These are phyloP conservation scores for Starmera caribaea DNA, from an alignment of 805 yeast genomes.

Conservation along the genomic window DNA sequence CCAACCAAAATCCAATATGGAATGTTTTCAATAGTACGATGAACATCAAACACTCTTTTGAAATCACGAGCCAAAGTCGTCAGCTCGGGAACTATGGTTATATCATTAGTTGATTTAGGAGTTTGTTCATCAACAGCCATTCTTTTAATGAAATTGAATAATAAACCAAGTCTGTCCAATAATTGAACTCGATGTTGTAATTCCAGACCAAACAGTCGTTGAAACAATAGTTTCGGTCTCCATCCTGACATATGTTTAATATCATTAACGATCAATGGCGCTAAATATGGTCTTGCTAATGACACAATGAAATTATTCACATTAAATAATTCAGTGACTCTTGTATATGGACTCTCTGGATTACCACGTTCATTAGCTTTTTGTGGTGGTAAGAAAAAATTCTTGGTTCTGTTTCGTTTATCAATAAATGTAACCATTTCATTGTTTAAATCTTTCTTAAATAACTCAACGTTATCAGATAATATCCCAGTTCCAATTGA, in stretches of 20 bases:
- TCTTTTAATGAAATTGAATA: constrained; percentile 62
- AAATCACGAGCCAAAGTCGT: constrained; percentile 38
- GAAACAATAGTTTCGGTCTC: constrained; percentile 26
- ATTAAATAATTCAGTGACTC: constrained; percentile 86
- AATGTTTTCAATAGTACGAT: constrained; percentile 74
- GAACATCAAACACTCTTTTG: constrained; percentile 36
- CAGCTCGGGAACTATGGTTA: constrained; percentile 84
- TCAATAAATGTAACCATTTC: constrained; percentile 41
- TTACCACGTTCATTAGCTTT: constrained; percentile 33
- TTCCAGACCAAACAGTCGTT: constrained; percentile 47
- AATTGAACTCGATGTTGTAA: constrained; percentile 77
- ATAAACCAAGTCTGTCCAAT: constrained; percentile 66
- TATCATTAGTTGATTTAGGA: constrained; percentile 70
- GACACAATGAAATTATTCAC: constrained; percentile 91
- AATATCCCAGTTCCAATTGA: constrained; percentile 68
- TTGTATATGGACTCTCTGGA: constrained; percentile 66
- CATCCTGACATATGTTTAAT: constrained; percentile 52
- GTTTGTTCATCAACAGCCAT: constrained; percentile 83
- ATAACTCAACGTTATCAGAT: constrained; percentile 42
- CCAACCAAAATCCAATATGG: constrained; percentile 89
- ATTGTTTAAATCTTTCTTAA: constrained; percentile 54
- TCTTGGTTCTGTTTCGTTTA: constrained; percentile 24
- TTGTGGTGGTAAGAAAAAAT: constrained; percentile 32
- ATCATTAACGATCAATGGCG: constrained; percentile 80
- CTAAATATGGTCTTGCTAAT: constrained; percentile 86